Evolutionary conservation across 169 alveolate genomes (phyloP), one percentile per base, ranked within the genome.

Genomic region (Sarcocystis neurona): DNA sequence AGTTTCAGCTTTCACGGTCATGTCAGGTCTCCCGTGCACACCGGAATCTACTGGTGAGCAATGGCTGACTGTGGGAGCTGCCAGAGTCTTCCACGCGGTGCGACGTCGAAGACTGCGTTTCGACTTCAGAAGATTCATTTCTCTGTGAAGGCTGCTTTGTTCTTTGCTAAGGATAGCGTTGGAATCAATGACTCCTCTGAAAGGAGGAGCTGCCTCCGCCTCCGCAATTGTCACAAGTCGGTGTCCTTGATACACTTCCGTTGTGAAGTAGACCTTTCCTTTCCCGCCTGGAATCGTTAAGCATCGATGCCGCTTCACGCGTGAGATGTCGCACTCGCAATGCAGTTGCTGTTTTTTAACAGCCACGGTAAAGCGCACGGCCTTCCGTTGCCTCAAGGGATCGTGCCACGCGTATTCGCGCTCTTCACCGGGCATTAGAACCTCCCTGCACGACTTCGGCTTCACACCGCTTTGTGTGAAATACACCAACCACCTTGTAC

Each of bases 371-470:
- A 88, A 88, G 15, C 91, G 87, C 2, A 87, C 72, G 70, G 4
- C 43, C 77, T 88, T 88, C 39, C 77, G 58, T 12, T 88, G 68
- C 43, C 43, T 2, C 44, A 56, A 77, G 18, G 91, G 91, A 23
- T 88, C 91, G 15, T 77, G 82, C 91, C 91, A 88, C 0, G 91
- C 91, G 63, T 88, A 88, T 27, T 79, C 91, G 46, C 58, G 46
- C 60, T 88, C 84, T 30, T 53, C 58, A 1, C 91, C 88, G 39
- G 88, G 82, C 10, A 47, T 70, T 27, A 88, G 91, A 30, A 88
- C 46, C 87, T 88, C 91, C 84, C 84, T 77, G 15, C 60, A 68
- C 44, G 39, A n/a, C 75, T 44, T 77, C 32, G 37, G 63, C 27
- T 88, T 79, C 58, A 60, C 30, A 8, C 88, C 88, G 43, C 91